These are phyloP conservation scores for Fusarium sp. DNA, from an alignment of 2,329 filamentous ascomycete species.

Conservation along the genomic window DNA sequence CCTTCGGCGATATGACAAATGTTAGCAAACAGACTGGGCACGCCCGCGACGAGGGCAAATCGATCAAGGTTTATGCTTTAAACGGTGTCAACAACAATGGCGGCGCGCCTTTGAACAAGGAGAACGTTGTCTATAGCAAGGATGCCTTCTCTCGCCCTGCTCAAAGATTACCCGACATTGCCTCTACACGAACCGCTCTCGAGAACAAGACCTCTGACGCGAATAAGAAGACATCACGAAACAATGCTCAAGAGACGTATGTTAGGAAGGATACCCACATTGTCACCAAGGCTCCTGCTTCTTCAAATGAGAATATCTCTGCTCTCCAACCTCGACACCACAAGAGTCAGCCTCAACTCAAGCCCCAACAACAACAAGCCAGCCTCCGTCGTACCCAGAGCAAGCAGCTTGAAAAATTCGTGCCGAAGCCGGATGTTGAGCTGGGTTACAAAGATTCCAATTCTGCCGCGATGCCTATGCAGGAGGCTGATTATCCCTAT, in stretches of 20 bases:
- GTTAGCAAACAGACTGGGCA: slow-evolving; percentile 56
- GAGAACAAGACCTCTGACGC: slow-evolving; percentile 43
- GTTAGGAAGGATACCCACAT: slow-evolving; percentile 34
- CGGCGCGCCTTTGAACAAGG: slow-evolving; percentile 53
- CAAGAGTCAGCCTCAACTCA: slow-evolving; percentile 66
- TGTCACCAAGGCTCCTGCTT: slow-evolving; percentile 28
- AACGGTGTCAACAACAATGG: slow-evolving; percentile 42
- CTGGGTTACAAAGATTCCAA: slow-evolving; percentile 12
- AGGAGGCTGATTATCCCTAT: slow-evolving; percentile 37
- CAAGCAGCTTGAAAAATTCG: slow-evolving; percentile 51
- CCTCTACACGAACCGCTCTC: slow-evolving; percentile 35
- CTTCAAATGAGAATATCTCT: slow-evolving; percentile 35
- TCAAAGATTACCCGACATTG: slow-evolving; percentile 42
- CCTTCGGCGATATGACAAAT: slow-evolving; percentile 87
- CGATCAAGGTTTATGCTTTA: slow-evolving; percentile 46
- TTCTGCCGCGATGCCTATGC: slow-evolving; percentile 13
- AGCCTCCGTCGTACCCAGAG: slow-evolving; percentile 58
- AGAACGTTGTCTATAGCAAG: slow-evolving; percentile 54
- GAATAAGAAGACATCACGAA: slow-evolving; percentile 38
- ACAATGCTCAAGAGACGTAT: slow-evolving; percentile 31
- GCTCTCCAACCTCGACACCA: slow-evolving; percentile 58
- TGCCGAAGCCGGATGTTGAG: slow-evolving; percentile 33
- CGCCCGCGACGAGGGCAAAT: slow-evolving; percentile 51
- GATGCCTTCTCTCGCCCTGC: slow-evolving; percentile 54
- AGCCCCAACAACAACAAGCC: slow-evolving; percentile 55